Percentiles rank a stretch among this genome's conserved stretches.
Evolutionary conservation across 139 green algal genomes (phyloP).

Genomic region (Chlorella sp.): DNA sequence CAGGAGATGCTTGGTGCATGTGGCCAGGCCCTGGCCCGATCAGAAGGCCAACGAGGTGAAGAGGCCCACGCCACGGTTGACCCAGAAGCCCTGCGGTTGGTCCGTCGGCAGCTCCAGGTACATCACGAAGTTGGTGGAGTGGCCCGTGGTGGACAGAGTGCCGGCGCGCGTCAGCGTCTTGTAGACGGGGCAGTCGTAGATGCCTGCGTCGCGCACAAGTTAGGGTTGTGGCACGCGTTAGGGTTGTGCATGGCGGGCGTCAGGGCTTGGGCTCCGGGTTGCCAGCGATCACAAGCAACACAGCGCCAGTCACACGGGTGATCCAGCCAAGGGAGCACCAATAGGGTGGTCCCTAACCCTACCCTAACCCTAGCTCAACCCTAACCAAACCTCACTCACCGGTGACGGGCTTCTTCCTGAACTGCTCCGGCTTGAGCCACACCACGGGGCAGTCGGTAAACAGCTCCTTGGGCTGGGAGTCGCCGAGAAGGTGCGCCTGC

Average conservation of each 20-base stretch:
- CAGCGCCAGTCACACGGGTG: too few species aligned
- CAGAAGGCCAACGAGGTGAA: conserved; percentile 56
- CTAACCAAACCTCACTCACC: too few species aligned
- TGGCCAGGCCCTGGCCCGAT: too few species aligned
- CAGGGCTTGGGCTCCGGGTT: too few species aligned
- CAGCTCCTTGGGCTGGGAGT: conserved; percentile 79
- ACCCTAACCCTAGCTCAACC: too few species aligned
- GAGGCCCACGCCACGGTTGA: conserved; percentile 68
- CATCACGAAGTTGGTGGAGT: conserved; percentile 87
- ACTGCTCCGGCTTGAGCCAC: conserved; percentile 45
- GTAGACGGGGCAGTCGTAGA: conserved; percentile 77
- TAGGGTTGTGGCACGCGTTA: too few species aligned
- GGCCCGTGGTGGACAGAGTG: conserved; percentile 70
- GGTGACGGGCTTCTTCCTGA: conserved; percentile 43
- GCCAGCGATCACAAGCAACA: too few species aligned
- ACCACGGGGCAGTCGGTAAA: conserved; percentile 76
- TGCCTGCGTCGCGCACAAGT: conserved; percentile 22
- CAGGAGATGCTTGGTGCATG: too few species aligned
- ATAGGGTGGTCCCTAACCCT: too few species aligned
- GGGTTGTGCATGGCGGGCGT: too few species aligned
- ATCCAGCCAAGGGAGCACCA: too few species aligned
- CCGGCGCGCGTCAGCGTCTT: conserved; percentile 61
- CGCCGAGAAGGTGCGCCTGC: conserved; percentile 48
- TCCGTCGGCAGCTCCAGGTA: conserved; percentile 66
- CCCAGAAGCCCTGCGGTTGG: conserved; percentile 61